These are phyloP conservation scores for Solanum chmielewskii DNA, from an alignment of 257 asterid species.

Conservation along the genomic window DNA sequence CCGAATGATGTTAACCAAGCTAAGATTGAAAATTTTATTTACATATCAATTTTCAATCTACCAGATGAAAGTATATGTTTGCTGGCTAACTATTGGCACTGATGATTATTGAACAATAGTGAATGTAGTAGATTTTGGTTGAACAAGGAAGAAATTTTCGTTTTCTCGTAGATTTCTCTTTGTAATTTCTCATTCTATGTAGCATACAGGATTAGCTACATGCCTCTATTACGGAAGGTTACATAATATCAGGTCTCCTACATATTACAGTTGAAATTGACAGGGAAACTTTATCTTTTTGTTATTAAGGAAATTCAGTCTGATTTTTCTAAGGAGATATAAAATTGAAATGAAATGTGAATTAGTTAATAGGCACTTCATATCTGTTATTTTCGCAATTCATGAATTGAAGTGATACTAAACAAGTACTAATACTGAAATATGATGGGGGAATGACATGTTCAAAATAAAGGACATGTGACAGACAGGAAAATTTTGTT, in stretches of 20 bases:
- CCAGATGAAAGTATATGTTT: background rate
- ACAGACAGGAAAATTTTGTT: background rate
- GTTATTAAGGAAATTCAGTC: background rate
- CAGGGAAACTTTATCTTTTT: background rate
- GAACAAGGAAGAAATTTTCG: background rate
- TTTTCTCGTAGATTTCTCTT: background rate
- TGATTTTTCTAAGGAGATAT: background rate
- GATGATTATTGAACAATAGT: background rate
- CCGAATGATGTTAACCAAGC: constrained; percentile 7
- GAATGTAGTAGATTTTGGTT: background rate
- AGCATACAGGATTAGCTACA: background rate
- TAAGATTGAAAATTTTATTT: background rate
- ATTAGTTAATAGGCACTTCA: background rate
- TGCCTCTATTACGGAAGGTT: background rate
- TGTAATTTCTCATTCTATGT: background rate
- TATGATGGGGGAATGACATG: background rate
- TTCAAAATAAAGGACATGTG: background rate
- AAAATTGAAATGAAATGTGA: background rate
- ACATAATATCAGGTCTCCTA: background rate
- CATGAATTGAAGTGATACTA: background rate
- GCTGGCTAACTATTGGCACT: background rate
- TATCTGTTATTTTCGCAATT: background rate
- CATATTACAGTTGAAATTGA: background rate
- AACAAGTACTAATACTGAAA: background rate
- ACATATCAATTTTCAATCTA: background rate